phyloP scores from a whole-genome alignment of 371 early-diverging fungal species.

The Mucor sp. region DNA sequence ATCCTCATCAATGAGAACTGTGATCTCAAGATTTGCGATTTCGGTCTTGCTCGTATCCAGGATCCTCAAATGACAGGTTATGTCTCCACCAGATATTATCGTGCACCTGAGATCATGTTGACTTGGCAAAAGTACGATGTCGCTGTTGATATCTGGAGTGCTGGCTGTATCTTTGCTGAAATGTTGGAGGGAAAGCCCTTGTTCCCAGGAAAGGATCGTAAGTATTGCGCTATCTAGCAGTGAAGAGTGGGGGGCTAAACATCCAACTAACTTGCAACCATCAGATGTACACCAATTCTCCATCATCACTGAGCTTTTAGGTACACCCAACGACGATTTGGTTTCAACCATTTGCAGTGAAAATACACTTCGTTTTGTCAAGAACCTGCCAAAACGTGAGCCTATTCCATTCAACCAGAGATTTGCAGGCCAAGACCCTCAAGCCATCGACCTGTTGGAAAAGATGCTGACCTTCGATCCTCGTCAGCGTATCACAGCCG shows the following conservation, averaged over 20 bases:
- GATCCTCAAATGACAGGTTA: constrained; percentile 95
- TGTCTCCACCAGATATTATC: constrained; percentile 98
- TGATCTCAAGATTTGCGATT: constrained; percentile 97
- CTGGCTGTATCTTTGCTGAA: constrained; percentile 99
- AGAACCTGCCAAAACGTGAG: constrained; percentile 81
- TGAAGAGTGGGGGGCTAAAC: background rate
- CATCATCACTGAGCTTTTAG: constrained; percentile 90
- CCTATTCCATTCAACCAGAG: constrained; percentile 77
- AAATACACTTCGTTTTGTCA: constrained; percentile 91
- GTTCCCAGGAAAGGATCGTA: constrained; percentile 97
- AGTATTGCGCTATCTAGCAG: background rate
- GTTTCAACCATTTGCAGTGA: constrained; percentile 92
- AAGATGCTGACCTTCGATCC: constrained; percentile 95
- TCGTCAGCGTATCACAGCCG: constrained; percentile 86
- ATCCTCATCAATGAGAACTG: constrained; percentile 96
- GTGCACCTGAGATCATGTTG: constrained; percentile 98
- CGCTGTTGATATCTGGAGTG: constrained; percentile 99
- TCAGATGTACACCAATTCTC: constrained; percentile 92
- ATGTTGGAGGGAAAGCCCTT: constrained; percentile 95
- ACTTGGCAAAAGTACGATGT: constrained; percentile 98
- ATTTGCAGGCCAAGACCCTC: constrained; percentile 50
- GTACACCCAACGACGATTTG: constrained; percentile 93
- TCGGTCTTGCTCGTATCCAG: constrained; percentile 93
- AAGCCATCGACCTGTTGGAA: constrained; percentile 88
- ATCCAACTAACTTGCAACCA: background rate